Evolutionary conservation across 2,329 filamentous ascomycete species (phyloP).

Genomic region (Leptosphaerulina australis): DNA sequence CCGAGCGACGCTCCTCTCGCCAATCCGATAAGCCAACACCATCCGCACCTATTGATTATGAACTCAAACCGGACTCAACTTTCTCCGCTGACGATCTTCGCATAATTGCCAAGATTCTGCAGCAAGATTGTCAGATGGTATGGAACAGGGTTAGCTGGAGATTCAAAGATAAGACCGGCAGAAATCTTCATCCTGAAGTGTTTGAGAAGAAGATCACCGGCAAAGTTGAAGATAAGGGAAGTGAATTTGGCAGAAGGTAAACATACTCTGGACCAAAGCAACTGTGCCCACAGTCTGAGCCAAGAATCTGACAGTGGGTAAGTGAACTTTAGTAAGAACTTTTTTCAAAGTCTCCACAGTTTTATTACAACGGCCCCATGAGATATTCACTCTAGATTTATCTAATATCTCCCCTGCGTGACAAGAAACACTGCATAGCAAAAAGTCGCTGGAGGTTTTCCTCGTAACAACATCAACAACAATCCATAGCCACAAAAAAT

Average conservation of each 20-base stretch:
- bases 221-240: slow-evolving; percentile 14
- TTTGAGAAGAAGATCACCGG: slow-evolving; percentile 52
- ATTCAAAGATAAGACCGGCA: slow-evolving; percentile 58
- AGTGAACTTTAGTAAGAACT: neutral
- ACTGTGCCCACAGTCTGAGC: too few species aligned
- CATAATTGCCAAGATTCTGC: slow-evolving; percentile 53
- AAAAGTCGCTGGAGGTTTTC: neutral
- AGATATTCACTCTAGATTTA: too few species aligned
- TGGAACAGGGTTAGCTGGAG: slow-evolving; percentile 56
- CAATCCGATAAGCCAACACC: neutral
- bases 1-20: neutral
- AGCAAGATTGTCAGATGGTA: slow-evolving; percentile 51
- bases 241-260: neutral
- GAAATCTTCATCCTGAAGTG: slow-evolving; percentile 52
- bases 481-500: neutral
- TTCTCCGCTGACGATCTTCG: slow-evolving; percentile 46
- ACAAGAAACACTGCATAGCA: neutral
- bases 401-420: neutral
- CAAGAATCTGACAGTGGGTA: too few species aligned
- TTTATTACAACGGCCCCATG: too few species aligned
- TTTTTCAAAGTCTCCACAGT: too few species aligned
- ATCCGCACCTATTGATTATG: slow-evolving; percentile 16
- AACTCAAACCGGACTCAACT: slow-evolving; percentile 35
- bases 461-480: neutral
- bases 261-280: neutral